These are phyloP conservation scores for Chalciporus sphaerocephalus DNA, from an alignment of 768 basidiomycete genomes.

Conservation along the genomic window DNA sequence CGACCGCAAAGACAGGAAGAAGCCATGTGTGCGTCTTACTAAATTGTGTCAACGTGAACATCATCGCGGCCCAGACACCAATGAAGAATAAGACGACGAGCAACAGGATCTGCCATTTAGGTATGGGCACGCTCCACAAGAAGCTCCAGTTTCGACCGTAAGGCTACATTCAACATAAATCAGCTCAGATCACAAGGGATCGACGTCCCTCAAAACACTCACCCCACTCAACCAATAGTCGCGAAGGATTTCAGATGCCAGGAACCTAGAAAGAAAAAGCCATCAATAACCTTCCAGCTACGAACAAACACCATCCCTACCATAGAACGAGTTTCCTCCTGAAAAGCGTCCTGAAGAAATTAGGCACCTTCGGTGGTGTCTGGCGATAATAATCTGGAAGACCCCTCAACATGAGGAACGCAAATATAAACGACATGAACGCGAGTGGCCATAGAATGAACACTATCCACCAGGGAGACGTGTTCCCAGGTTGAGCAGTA, in stretches of 20 bases:
- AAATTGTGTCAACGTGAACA: slow-evolving; percentile 75
- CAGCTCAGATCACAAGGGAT: slow-evolving; percentile 4
- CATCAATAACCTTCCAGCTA: neutral
- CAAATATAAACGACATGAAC: slow-evolving; percentile 68
- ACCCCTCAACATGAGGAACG: slow-evolving; percentile 80
- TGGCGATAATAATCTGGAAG: slow-evolving; percentile 89
- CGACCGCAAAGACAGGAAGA: slow-evolving; percentile 90
- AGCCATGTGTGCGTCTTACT: slow-evolving; percentile 96
- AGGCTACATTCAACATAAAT: slow-evolving; percentile 43
- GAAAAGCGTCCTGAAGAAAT: slow-evolving; percentile 86
- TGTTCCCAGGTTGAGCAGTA: slow-evolving; percentile 42
- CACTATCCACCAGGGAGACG: slow-evolving; percentile 83
- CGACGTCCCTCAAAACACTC: slow-evolving; percentile 26
- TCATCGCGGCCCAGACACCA: slow-evolving; percentile 74
- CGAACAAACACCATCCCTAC: slow-evolving; percentile 29
- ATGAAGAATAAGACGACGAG: slow-evolving; percentile 84
- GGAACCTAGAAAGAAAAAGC: slow-evolving; percentile 49
- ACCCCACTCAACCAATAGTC: slow-evolving; percentile 90
- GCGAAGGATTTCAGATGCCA: slow-evolving; percentile 86
- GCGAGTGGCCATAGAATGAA: slow-evolving; percentile 79
- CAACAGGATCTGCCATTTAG: slow-evolving; percentile 78
- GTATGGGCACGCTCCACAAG: slow-evolving; percentile 81
- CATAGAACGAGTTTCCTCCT: slow-evolving; percentile 88
- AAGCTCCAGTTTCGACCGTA: slow-evolving; percentile 95
- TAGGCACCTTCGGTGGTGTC: slow-evolving; percentile 91